phyloP scores from a whole-genome alignment of 192 early-diverging fungal genomes.

The Coemansia sp. region DNA sequence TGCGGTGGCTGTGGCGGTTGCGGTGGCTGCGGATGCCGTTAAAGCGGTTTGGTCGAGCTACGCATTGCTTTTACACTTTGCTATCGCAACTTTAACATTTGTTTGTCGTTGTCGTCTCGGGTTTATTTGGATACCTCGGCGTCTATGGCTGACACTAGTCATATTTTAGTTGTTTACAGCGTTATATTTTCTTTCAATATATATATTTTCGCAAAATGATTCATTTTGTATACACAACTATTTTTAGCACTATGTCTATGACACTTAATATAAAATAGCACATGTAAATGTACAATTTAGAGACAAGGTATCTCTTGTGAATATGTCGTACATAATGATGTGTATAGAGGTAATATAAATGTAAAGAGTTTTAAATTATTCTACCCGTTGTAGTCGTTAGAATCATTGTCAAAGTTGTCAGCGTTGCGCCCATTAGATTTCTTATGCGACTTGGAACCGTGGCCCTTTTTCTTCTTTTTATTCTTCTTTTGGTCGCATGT shows the following conservation, averaged over 20 bases:
- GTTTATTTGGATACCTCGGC: background rate
- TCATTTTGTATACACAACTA: background rate
- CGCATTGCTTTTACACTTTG: background rate
- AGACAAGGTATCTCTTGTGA: background rate
- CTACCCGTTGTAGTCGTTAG: background rate
- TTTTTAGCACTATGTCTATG: too few relatives aligned
- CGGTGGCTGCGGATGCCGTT: constrained; percentile 25
- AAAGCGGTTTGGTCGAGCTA: constrained; percentile 11
- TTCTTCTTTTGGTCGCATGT: constrained; percentile 13
- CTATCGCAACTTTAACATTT: background rate
- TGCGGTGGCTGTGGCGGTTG: constrained; percentile 18
- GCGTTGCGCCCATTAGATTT: constrained; percentile 2
- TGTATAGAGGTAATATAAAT: background rate
- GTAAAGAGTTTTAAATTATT: background rate
- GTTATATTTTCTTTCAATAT: background rate
- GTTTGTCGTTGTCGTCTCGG: background rate
- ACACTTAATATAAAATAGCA: too few relatives aligned
- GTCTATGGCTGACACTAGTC: background rate
- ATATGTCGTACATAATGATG: background rate
- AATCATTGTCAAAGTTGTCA: background rate
- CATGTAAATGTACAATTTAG: background rate
- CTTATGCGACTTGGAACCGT: constrained; percentile 5
- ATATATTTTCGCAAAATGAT: background rate
- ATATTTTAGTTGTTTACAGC: background rate
- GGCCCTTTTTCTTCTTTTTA: constrained; percentile 9